Evolutionary conservation across 2,329 filamentous ascomycete species (phyloP).

Genomic region (Fusarium verticillioides): DNA sequence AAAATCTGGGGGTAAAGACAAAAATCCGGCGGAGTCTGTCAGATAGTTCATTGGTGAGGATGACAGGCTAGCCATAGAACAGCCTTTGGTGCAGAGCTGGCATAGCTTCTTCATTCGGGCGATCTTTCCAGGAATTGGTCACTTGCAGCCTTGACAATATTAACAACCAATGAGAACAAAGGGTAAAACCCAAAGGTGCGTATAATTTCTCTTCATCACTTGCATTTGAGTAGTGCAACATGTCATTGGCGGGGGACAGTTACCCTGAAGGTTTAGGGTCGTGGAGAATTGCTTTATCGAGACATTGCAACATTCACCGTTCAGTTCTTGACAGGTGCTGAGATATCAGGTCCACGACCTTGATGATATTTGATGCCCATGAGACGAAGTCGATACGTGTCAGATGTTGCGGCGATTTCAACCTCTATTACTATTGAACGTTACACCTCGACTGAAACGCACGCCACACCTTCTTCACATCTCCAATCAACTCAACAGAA

Average conservation of each 20-base stretch:
- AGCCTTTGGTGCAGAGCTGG: too few species aligned
- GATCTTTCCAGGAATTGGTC: too few species aligned
- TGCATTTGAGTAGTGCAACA: neutral
- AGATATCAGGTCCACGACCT: neutral
- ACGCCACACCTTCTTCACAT: too few species aligned
- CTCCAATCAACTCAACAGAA: neutral
- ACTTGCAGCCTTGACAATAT: neutral
- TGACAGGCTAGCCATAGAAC: neutral
- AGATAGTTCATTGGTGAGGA: neutral
- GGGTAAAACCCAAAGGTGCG: accelerated
- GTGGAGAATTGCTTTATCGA: neutral
- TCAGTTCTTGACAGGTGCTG: too few species aligned
- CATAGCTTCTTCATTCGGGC: neutral
- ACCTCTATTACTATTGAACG: neutral
- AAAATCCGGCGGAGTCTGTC: neutral
- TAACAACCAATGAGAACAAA: neutral
- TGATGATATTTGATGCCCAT: accelerated
- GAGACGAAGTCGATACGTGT: neutral
- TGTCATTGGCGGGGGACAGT: neutral
- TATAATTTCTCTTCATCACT: neutral
- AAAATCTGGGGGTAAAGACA: neutral
- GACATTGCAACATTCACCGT: neutral
- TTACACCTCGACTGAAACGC: neutral
- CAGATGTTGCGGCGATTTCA: neutral
- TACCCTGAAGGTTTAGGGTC: neutral